Evolutionary conservation across 768 basidiomycete species (phyloP), one percentile per base, ranked within the genome.

Genomic region (Phlebiopsis gigantea): DNA sequence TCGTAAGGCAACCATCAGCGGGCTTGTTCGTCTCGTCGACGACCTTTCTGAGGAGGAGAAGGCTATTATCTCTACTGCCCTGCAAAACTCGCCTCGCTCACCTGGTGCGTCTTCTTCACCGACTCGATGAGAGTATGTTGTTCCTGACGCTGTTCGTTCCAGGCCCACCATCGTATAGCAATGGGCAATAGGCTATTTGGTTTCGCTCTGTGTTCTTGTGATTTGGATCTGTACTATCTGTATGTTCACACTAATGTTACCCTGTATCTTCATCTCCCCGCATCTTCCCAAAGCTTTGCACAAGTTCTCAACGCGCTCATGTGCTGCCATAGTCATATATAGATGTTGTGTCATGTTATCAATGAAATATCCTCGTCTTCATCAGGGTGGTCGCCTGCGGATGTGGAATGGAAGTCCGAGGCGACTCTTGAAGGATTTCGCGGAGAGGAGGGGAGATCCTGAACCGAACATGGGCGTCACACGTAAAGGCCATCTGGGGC

Each of bases 31-130:
- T 48, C 73, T 93, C 10, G 81, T 85, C n/a, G 85, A 90, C 57
- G 78, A 77, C 34, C 77, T 95, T 57, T 79, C 82, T 0, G 80
- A 82, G 22, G 92, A 92, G 24, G 91, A 93, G 62, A 84, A 81
- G 69, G 72, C 78, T 10, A 71, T 78, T 0, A 66, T 94, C 59
- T 76, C 85, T 34, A 69, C 72, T 42, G 81, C 81, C 39, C 77
- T 93, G 50, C 86, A 87, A 66, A 82, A 72, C 63, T 65, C 78
- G 6, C 67, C 75, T 50, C 79, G 81, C 44, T 80, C 82, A 22
- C 76, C 81, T 68, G 85, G 87, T 88, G 46, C 19, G 60, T 53
- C 10, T n/a, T 15, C 17, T 12, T 22, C 2, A 21, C 50, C 31
- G 17, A 30, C 19, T 7, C 19, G 1, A 2, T 41, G 30, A 8